Base-by-base conservation (phyloP, 1,284 basidiomycete species). In the Trichosporon coremiiforme region DNA sequence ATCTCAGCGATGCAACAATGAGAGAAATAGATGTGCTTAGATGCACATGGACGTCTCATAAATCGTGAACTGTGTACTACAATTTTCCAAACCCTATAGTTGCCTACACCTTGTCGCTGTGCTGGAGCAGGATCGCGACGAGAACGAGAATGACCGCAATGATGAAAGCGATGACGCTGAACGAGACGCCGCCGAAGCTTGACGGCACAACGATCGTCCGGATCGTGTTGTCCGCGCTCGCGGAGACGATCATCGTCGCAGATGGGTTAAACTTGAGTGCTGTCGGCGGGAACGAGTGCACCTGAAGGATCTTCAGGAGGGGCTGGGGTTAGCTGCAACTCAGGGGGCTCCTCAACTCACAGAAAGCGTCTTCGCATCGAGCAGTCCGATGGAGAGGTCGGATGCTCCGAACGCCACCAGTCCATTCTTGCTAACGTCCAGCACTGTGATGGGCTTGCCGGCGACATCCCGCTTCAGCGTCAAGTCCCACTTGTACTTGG, bases 281-380 rank as follows among this genome's bases (percentile, higher is more conserved):
- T 0, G 96, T 99, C 1, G 94, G 89, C 2, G 97, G 94, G 81
- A 99, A 96, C 73, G 95, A 93, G 82, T 99, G 97, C 0, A 95
- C 92, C 81, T 94, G 92, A 64, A 98, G 86, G 71, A 99, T 95
- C 38, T 90, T 90, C 38, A 94, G 84, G 9, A 95, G 83, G 0
- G 95, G 94, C 94, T 97, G 74, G 7, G 10, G 63, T 68, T 9
- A 66, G 70, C 20, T 33, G 17, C 1, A 15, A 78, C 80, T 95
- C 93, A 65, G 88, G 87, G 3, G 5, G 4, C 25, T 25, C 25
- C 25, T 25, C 33, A 65, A 85, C 90, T 80, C 80, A 96, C 95
- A 64, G 88, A 87, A 41, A 98, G 83, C 1, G 90, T 94, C 68
- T 85, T 86, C 2, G 93, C 87, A 79, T 98, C 95, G 53, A 98